These are phyloP conservation scores for Pisolithus orientalis DNA, from an alignment of 768 basidiomycete genomes.

Conservation along the genomic window DNA sequence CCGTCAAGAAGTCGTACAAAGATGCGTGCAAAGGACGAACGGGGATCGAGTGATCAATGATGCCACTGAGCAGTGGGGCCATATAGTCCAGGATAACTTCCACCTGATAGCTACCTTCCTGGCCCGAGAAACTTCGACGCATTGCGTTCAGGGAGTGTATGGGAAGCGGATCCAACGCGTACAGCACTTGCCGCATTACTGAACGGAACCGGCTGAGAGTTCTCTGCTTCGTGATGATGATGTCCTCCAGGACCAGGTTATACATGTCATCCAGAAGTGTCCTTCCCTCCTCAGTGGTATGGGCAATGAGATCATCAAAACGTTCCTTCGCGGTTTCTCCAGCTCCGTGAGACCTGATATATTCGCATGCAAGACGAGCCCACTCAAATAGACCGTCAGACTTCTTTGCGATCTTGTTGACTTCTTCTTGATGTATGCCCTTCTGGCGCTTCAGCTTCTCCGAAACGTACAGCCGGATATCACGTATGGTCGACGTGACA, in stretches of 20 bases:
- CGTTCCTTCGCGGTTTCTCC: background rate
- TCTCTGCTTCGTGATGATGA: background rate
- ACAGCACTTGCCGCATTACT: background rate
- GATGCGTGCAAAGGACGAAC: conserved; percentile 21
- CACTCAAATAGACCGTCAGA: background rate
- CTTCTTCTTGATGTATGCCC: background rate
- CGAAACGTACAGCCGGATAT: background rate
- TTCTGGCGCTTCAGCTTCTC: background rate
- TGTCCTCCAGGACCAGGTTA: background rate
- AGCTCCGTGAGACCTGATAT: background rate
- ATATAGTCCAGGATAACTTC: background rate
- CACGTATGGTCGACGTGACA: background rate
- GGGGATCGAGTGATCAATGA: background rate
- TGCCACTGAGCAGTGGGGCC: conserved; percentile 5
- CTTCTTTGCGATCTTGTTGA: background rate
- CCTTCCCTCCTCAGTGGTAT: too few species aligned
- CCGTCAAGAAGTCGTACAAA: conserved; percentile 21
- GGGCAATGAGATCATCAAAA: background rate
- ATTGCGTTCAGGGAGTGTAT: background rate
- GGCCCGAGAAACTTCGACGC: background rate
- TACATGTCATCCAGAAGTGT: background rate
- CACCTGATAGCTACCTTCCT: background rate
- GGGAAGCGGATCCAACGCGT: background rate
- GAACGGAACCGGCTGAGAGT: background rate
- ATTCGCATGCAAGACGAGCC: background rate